Evolutionary conservation across 805 yeast species (phyloP).

Genomic region (Kluyveromyces starmeri): DNA sequence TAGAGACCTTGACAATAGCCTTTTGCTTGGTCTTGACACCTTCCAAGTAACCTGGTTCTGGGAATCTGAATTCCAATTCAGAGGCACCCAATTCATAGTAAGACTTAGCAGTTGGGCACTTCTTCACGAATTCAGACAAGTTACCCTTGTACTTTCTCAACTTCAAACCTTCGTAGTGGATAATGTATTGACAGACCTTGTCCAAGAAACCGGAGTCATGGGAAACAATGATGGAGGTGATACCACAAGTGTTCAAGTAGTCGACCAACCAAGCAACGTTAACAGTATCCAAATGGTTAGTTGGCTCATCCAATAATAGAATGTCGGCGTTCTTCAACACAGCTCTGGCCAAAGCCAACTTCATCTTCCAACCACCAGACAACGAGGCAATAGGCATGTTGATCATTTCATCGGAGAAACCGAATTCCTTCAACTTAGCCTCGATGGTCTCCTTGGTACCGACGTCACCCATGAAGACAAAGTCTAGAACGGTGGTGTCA

Average conservation of each 20-base stretch:
- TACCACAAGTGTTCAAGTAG: conserved; percentile 98
- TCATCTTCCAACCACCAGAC: conserved; percentile 99
- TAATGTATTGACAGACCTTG: conserved; percentile 94
- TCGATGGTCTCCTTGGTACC: conserved; percentile 66
- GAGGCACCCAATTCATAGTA: conserved; percentile 99
- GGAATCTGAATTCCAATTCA: conserved; percentile 93
- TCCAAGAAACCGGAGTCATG: conserved; percentile 99
- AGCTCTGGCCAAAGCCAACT: conserved; percentile 98
- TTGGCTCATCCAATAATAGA: conserved; percentile 97
- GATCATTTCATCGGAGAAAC: conserved; percentile 90
- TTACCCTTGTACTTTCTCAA: conserved; percentile 99
- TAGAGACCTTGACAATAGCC: conserved; percentile 96
- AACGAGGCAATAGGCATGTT: conserved; percentile 89
- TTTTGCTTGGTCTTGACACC: conserved; percentile 99
- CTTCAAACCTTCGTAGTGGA: conserved; percentile 99
- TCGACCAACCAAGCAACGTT: conserved; percentile 99
- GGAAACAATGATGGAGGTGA: conserved; percentile 96
- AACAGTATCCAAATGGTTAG: conserved; percentile 99
- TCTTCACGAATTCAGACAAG: conserved; percentile 96
- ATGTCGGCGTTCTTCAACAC: conserved; percentile 97
- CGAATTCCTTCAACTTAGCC: conserved; percentile 78
- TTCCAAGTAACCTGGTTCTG: conserved; percentile 99
- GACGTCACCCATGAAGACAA: conserved; percentile 69
- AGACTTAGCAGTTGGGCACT: conserved; percentile 97
- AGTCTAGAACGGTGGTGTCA: conserved; percentile 88